Evolutionary conservation across 768 basidiomycete genomes (phyloP).

Genomic region (Termitomyces sp.): DNA sequence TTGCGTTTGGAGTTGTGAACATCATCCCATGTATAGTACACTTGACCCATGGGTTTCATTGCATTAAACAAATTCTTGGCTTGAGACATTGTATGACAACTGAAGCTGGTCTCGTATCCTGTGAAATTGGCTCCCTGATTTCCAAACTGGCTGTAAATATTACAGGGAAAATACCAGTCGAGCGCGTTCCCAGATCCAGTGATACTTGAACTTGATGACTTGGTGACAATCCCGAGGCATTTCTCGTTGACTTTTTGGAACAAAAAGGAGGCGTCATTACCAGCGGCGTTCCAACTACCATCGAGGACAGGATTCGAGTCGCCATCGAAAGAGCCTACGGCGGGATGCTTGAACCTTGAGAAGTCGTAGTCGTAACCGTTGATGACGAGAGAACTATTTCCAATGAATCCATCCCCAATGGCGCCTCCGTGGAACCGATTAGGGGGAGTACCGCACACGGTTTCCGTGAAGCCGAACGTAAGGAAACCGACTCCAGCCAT

Average conservation of each 20-base stretch:
- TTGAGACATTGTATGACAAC: constrained; percentile 63
- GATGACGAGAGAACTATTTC: constrained; percentile 81
- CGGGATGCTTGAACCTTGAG: constrained; percentile 79
- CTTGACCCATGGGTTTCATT: constrained; percentile 65
- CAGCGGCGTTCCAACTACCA: constrained; percentile 69
- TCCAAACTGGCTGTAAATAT: constrained; percentile 73
- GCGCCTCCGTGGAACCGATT: constrained; percentile 78
- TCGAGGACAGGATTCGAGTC: constrained; percentile 77
- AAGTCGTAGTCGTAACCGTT: constrained; percentile 95
- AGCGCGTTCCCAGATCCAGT: constrained; percentile 50
- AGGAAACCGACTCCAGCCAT: constrained; percentile 97
- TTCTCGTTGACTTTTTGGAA: constrained; percentile 90
- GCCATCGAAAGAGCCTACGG: constrained; percentile 69
- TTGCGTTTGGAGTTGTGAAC: constrained; percentile 64
- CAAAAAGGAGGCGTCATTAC: constrained; percentile 89
- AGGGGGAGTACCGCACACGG: constrained; percentile 86
- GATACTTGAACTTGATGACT: constrained; percentile 67
- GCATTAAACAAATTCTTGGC: constrained; percentile 48
- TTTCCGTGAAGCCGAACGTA: constrained; percentile 95
- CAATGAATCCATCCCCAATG: constrained; percentile 64
- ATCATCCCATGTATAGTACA: constrained; percentile 93
- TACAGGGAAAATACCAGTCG: constrained; percentile 99
- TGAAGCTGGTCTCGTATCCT: constrained; percentile 54
- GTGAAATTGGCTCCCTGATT: constrained; percentile 58
- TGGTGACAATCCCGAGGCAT: constrained; percentile 73